Conservation (phyloP, 257 asterid genomes). For the Penstemon barbatus region DNA sequence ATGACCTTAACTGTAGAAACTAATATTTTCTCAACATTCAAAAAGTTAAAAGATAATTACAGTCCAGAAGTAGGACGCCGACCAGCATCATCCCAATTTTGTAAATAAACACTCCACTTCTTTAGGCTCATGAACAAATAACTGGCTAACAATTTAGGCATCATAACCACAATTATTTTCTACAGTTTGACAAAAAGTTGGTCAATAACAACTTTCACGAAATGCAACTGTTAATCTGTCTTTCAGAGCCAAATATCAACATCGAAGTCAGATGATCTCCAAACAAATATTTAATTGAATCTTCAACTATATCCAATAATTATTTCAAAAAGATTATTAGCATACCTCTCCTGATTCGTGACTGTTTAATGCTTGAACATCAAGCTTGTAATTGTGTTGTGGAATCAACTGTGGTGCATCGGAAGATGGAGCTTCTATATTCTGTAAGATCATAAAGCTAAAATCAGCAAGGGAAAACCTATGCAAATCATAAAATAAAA, state of each 20-base stretch:
- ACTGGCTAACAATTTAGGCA: not conserved
- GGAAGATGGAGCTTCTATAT: constrained; percentile 57
- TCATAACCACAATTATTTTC: constrained; percentile 14
- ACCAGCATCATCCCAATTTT: constrained; percentile 19
- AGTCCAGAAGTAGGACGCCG: constrained; percentile 9
- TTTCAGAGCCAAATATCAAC: constrained; percentile 23
- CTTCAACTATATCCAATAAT: constrained; percentile 1
- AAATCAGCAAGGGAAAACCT: constrained; percentile 30
- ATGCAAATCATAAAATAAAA: not conserved
- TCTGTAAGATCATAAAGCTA: constrained; percentile 48
- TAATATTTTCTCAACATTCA: constrained; percentile 16
- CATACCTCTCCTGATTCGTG: constrained; percentile 98
- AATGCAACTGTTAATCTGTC: constrained; percentile 10
- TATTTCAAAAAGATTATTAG: not conserved
- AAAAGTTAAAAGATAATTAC: not conserved
- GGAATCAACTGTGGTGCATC: constrained; percentile 88
- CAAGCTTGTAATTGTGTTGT: constrained; percentile 95
- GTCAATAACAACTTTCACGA: constrained; percentile 3
- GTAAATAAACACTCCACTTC: constrained; percentile 1
- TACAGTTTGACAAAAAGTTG: constrained; percentile 9
- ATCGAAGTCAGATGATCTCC: constrained; percentile 10
- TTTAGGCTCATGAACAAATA: not conserved
- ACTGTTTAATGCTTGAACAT: constrained; percentile 78
- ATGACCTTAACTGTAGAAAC: not conserved
- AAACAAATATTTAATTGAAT: constrained; percentile 21